Evolutionary conservation across 352 stramenopile species (phyloP), one percentile per base, ranked within the genome.

Genomic region (Globisporangium yorkense): DNA sequence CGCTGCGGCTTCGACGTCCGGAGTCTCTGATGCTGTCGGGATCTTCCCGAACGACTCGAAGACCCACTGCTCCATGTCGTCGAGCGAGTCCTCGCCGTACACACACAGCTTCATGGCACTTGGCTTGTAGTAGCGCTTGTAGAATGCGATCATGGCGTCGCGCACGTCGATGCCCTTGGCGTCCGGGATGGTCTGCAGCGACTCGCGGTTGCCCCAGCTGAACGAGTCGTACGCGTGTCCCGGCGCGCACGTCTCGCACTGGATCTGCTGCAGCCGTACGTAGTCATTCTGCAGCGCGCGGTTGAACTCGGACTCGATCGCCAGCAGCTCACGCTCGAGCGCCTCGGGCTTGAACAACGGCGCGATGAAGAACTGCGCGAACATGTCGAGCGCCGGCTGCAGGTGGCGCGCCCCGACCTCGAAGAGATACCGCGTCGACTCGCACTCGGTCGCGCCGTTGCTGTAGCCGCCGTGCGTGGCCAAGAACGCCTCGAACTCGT

Each of bases 381-480:
- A 98, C 60, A 94, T 96, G 44, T 96, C 84, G 6, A 97, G 68
- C 33, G 84, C 81, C 16, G 67, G 57, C 13, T 65, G 52, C 21
- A 94, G 57, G 57, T 88, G 65, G 4, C 47, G 29, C 8, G 74
- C 47, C 8, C 75, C 66, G 7, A 97, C 74, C 48, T 97, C 88
- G 63, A 98, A 97, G 45, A 95, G 75, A 63, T 93, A 98, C 16
- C 87, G 77, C 7, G 92, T 98, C 15, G 70, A 68, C 62, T 98
- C 90, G 48, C 83, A 88, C 62, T 97, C 92, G 3, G 92, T 98
- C 37, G 80, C 85, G 43, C 92, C 92, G 61, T 98, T 98, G 73
- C 74, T 92, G 56, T 75, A 91, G 5, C 92, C 92, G 31, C 92
- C 92, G 52, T 96, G 77, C 2, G 84, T 66, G 48, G 68, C 88